These are phyloP conservation scores for Aspergillus japonicus DNA, from an alignment of 2,329 filamentous ascomycete genomes.

Conservation along the genomic window DNA sequence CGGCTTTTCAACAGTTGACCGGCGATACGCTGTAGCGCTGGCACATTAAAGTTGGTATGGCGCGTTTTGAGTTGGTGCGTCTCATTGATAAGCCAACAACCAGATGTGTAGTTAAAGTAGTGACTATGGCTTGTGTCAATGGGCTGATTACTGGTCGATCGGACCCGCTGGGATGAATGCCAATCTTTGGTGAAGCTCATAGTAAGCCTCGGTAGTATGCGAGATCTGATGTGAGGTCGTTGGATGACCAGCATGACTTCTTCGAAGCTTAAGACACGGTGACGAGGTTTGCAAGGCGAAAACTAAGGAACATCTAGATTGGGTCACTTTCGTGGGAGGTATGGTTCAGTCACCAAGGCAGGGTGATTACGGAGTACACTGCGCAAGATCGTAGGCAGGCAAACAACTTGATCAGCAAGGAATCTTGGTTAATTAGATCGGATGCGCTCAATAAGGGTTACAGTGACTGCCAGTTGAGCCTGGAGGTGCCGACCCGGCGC, in stretches of 20 bases:
- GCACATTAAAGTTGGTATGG: slow-evolving; percentile 34
- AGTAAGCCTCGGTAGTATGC: not conserved
- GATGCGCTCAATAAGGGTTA: no score
- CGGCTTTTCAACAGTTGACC: slow-evolving; percentile 22
- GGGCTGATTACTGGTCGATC: not conserved
- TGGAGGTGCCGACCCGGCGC: no score
- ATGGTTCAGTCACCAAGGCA: no score
- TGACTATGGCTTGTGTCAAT: not conserved
- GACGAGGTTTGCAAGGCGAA: not conserved
- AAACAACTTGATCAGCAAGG: no score
- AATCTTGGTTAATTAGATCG: no score
- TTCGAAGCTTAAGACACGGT: not conserved
- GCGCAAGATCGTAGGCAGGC: no score
- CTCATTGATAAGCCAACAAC: slow-evolving; percentile 38
- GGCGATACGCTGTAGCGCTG: slow-evolving; percentile 30
- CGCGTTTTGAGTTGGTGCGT: slow-evolving; percentile 28
- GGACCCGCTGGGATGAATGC: not conserved
- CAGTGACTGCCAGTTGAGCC: no score
- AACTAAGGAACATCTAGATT: no score
- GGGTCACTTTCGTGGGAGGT: no score
- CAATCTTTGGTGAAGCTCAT: not conserved
- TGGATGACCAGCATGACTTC: not conserved
- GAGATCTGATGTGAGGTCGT: not conserved
- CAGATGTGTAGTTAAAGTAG: slow-evolving; percentile 29
- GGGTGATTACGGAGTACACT: no score